Conservation (phyloP, 2,329 filamentous ascomycete species). For the Aspergillus phoenicis region DNA sequence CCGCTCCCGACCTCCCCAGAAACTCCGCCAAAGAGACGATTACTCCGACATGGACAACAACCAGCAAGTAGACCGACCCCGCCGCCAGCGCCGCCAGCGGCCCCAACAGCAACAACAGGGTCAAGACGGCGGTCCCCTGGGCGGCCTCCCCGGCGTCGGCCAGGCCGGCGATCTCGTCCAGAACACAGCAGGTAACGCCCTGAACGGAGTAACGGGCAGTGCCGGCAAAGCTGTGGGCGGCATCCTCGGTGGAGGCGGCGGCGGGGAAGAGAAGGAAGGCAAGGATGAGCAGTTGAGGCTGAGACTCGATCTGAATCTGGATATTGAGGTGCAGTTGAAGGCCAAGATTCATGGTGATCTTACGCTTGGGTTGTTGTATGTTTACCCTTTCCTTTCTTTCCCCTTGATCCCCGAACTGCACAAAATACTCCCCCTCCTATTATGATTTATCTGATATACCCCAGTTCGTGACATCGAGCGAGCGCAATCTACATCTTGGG, state of each 20-base stretch:
- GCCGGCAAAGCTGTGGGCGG: slow-evolving; percentile 49
- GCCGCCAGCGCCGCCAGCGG: slow-evolving; percentile 56
- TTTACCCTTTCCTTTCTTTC: slow-evolving; percentile 26
- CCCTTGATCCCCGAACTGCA: not conserved
- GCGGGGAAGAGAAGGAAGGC: slow-evolving; percentile 45
- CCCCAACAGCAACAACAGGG: slow-evolving; percentile 46
- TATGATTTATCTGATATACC: too few species aligned
- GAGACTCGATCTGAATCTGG: slow-evolving; percentile 72
- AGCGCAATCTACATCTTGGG: too few species aligned
- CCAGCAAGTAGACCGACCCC: slow-evolving; percentile 55
- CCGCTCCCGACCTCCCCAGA: slow-evolving; percentile 12
- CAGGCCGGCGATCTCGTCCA: slow-evolving; percentile 61
- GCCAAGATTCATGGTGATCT: slow-evolving; percentile 79
- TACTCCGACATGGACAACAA: slow-evolving; percentile 57
- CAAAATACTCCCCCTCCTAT: too few species aligned
- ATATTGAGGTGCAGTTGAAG: slow-evolving; percentile 79
- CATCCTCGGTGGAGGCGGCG: slow-evolving; percentile 31
- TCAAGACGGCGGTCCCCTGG: slow-evolving; percentile 43
- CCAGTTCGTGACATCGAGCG: too few species aligned
- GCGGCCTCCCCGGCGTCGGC: slow-evolving; percentile 58
- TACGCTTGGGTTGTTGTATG: slow-evolving; percentile 72
- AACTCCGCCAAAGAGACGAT: slow-evolving; percentile 30
- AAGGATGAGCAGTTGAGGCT: slow-evolving; percentile 66
- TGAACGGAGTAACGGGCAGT: slow-evolving; percentile 42
- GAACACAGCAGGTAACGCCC: slow-evolving; percentile 51